Percentiles rank a stretch among this genome's conserved stretches.
phyloP scores from a whole-genome alignment of 23 red algal genomes.

The Agarophyton chilense region DNA sequence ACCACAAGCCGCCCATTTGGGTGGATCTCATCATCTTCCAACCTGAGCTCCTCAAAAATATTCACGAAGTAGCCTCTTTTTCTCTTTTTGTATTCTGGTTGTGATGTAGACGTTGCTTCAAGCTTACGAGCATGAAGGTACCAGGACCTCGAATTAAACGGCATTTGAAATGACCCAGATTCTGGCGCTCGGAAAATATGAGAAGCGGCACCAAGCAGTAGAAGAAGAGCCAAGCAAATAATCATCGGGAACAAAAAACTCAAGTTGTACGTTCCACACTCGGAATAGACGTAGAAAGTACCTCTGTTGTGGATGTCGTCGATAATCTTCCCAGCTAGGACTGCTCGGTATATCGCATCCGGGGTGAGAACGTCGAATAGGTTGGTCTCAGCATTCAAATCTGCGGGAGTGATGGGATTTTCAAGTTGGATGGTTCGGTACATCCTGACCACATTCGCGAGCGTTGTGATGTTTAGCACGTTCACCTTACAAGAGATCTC shows the following conservation, averaged over 20 bases:
- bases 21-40: not conserved
- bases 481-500: constrained; percentile 28
- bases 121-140: not conserved
- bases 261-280: constrained; percentile 37
- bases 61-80: not conserved
- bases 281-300: not conserved
- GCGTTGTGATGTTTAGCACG: not conserved
- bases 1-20: not conserved
- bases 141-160: constrained; percentile 13
- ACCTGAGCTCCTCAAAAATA: not conserved
- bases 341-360: constrained; percentile 34
- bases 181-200: not conserved
- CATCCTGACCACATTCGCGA: constrained; percentile 9
- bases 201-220: constrained; percentile 8
- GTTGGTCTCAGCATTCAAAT: not conserved
- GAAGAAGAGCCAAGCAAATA: not conserved
- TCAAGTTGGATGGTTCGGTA: constrained; percentile 55
- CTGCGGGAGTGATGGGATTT: constrained; percentile 25
- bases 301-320: not conserved
- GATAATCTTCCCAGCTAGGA: constrained; percentile 52
- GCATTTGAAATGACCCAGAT: not conserved
- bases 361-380: constrained; percentile 2
- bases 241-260: constrained; percentile 33
- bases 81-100: not conserved
- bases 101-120: not conserved